Evolutionary conservation across 108 stramenopile species (phyloP), one percentile per base, ranked within the genome.

Genomic region (Parietichytrium sp.): DNA sequence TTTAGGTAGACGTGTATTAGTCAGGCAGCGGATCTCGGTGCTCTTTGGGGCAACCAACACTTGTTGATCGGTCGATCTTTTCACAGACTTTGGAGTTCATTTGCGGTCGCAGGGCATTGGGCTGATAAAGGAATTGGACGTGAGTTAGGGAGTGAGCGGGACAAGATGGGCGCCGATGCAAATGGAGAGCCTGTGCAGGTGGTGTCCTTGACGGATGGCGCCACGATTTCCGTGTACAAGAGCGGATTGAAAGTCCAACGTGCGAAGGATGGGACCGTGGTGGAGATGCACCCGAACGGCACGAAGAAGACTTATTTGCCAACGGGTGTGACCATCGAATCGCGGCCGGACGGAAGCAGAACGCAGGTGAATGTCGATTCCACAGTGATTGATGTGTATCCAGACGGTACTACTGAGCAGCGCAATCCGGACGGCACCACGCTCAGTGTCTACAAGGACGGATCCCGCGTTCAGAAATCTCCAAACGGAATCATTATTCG

Each of bases 201-300:
- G 20, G 20, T 72, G 15, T 45, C 61, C 33, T 15, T 72, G 61
- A 72, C 38, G 38, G 45, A 72, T 25, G 61, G 61, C 10, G 61
- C 61, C 42, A 72, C 61, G 29, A 13, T 72, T 7, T 33, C 36
- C 38, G 61, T 72, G 29, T 72, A 45, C 33, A 23, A 33, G 6
- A 42, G 45, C 20, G 61, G 61, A 16, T n/a, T 33, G 15, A 72
- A 72, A 38, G 45, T 72, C 61, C 61, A 72, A 42, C 61, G 61
- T 42, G 36, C 61, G 8, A 33, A 33, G 29, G 61, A 72, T 27
- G 61, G 61, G 38, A 72, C 61, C 1, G 61, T 72, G 38, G 45
- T 72, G 36, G 61, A 72, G 61, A 72, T 72, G 38, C 45, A 45
- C 61, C 36, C 36, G 38, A 42, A 72, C 45, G 55, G 55, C 55